Percentiles rank a stretch among this genome's conserved stretches.
phyloP scores from a whole-genome alignment of 108 stramenopile genomes.

The Skeletonema costatum region DNA sequence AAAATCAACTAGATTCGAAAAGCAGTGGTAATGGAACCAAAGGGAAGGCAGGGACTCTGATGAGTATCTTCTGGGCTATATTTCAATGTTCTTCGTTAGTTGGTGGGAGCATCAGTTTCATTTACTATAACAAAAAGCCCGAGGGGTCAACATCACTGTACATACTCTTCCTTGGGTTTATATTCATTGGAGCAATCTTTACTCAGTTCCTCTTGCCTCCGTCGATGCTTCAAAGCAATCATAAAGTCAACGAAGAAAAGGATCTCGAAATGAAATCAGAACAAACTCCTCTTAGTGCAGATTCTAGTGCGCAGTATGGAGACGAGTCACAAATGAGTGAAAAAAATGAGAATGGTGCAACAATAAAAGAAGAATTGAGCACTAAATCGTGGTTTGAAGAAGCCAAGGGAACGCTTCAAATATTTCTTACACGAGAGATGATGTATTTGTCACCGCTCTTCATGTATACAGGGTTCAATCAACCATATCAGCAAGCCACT shows the following conservation, averaged over 20 bases:
- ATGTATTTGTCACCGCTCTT: slow-evolving; percentile 39
- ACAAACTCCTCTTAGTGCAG: slow-evolving; percentile 16
- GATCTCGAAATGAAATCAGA: slow-evolving; percentile 26
- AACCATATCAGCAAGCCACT: slow-evolving; percentile 63
- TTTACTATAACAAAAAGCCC: slow-evolving; percentile 40
- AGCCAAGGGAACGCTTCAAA: slow-evolving; percentile 26
- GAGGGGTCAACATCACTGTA: slow-evolving; percentile 40
- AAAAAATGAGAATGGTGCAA: not conserved
- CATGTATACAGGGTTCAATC: slow-evolving; percentile 65
- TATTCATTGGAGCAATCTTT: slow-evolving; percentile 43
- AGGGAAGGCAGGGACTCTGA: slow-evolving; percentile 23
- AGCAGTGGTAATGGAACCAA: not conserved
- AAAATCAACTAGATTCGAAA: not conserved
- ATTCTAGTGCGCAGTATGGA: not conserved
- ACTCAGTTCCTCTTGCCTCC: slow-evolving; percentile 50
- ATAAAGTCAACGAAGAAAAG: slow-evolving; percentile 1
- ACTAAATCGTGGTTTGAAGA: slow-evolving; percentile 48
- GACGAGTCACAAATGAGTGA: not conserved
- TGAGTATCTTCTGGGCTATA: slow-evolving; percentile 58
- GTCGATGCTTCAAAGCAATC: slow-evolving; percentile 2
- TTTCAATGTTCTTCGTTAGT: slow-evolving; percentile 55
- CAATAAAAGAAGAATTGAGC: slow-evolving; percentile 23
- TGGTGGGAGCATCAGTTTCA: slow-evolving; percentile 53
- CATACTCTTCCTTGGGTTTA: slow-evolving; percentile 48
- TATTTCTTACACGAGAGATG: slow-evolving; percentile 42